Evolutionary conservation across 306 rosid species (phyloP).

Genomic region (Potentilla sterilis): DNA sequence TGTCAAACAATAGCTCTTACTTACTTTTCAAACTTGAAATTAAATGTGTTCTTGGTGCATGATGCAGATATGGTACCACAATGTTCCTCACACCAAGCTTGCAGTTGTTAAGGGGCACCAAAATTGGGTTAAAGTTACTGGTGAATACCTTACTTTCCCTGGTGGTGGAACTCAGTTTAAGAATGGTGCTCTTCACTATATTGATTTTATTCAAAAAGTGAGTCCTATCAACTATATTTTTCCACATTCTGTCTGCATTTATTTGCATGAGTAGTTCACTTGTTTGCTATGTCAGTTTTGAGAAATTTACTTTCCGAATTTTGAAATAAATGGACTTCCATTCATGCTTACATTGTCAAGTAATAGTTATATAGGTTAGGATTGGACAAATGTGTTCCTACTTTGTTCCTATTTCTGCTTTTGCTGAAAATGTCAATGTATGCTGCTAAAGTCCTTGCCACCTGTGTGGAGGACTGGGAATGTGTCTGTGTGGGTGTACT

Average conservation of each 20-base stretch:
- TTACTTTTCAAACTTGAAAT: constrained; percentile 15
- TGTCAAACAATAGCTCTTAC: constrained; percentile 4
- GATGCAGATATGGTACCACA: constrained; percentile 76
- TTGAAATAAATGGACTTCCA: not conserved
- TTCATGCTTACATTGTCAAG: not conserved
- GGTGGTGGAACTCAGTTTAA: constrained; percentile 95
- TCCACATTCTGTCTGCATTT: not conserved
- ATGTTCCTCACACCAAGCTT: constrained; percentile 76
- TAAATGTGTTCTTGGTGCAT: constrained; percentile 33
- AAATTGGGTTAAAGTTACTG: constrained; percentile 85
- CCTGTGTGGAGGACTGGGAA: not conserved
- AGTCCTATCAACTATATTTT: constrained; percentile 30
- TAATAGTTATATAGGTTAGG: not conserved
- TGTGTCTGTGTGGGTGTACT: not conserved
- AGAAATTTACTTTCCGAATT: not conserved
- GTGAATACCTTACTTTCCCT: constrained; percentile 77
- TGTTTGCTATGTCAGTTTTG: not conserved
- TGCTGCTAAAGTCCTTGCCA: not conserved
- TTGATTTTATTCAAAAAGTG: constrained; percentile 76
- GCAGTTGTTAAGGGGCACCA: constrained; percentile 80
- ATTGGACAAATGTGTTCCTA: not conserved
- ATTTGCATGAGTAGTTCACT: not conserved
- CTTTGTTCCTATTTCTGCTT: not conserved
- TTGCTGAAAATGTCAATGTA: not conserved
- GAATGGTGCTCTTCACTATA: constrained; percentile 82